These are phyloP conservation scores for Acer saccharum DNA, from an alignment of 345 rosid species.

Conservation along the genomic window DNA sequence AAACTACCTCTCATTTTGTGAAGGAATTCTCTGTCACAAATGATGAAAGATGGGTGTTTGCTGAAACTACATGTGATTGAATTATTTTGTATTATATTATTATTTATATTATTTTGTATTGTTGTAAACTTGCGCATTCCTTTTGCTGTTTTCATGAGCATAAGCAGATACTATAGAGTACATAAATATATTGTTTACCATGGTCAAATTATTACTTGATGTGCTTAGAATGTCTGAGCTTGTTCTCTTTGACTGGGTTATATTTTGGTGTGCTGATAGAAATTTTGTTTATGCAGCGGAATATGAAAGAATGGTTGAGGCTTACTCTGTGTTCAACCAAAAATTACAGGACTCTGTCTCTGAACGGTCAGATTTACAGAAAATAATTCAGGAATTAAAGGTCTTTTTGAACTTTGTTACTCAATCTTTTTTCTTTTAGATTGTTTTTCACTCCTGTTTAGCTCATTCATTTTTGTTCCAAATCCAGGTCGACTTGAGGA, in stretches of 20 bases:
- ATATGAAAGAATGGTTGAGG: constrained; percentile 84
- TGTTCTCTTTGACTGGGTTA: neutral
- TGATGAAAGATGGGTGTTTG: neutral
- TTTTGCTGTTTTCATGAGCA: neutral
- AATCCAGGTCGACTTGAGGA: constrained; percentile 70
- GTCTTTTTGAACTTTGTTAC: constrained; percentile 31
- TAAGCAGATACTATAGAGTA: neutral
- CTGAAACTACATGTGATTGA: neutral
- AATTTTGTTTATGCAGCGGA: constrained; percentile 59
- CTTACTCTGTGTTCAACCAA: constrained; percentile 69
- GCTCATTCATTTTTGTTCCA: constrained; percentile 20
- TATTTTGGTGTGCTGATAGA: neutral
- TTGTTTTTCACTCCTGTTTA: neutral
- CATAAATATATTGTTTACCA: neutral
- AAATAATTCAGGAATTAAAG: constrained; percentile 72
- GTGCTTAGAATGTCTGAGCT: neutral
- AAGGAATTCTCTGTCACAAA: neutral
- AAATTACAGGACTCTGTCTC: constrained; percentile 72
- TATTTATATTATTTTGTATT: neutral
- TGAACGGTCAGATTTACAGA: constrained; percentile 75
- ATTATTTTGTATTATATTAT: neutral
- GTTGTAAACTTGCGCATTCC: no score
- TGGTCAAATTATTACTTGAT: neutral
- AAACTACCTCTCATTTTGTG: neutral
- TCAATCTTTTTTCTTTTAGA: constrained; percentile 15